Percentiles rank a stretch among this genome's conserved stretches.
phyloP scores from a whole-genome alignment of 345 rosid species.

The Salix suchowensis region DNA sequence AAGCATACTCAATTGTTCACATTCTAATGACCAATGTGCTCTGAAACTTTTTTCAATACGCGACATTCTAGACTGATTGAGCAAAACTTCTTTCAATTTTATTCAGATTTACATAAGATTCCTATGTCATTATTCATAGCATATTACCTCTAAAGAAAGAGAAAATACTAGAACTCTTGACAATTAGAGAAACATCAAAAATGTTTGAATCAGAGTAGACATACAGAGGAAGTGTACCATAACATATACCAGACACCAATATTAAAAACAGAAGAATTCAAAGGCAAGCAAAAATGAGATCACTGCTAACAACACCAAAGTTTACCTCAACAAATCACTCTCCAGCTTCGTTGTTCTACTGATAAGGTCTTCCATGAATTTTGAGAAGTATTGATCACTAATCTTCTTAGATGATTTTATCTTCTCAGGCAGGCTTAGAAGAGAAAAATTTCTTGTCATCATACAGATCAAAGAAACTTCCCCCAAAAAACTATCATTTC shows the following conservation, averaged over 20 bases:
- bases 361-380: conserved; percentile 58
- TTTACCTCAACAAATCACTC: conserved; percentile 56
- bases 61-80: neutral
- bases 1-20: neutral
- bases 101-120: neutral
- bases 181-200: neutral
- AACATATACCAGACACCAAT: neutral
- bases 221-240: neutral
- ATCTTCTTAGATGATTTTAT: conserved; percentile 33
- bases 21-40: neutral
- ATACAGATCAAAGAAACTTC: neutral
- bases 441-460: neutral
- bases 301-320: neutral
- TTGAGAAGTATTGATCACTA: conserved; percentile 48
- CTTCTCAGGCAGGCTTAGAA: conserved; percentile 42
- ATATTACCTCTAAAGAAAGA: neutral
- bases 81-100: neutral
- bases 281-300: neutral
- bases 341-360: conserved; percentile 56
- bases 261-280: neutral
- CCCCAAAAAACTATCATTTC: neutral
- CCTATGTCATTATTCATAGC: neutral
- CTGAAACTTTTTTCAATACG: neutral
- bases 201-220: neutral
- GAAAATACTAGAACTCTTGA: neutral